A percentile compares a stretch with the other conserved stretches of the same genome.
Conservation (phyloP, 2,329 filamentous ascomycete genomes). For the Dactylellina cionopaga region DNA sequence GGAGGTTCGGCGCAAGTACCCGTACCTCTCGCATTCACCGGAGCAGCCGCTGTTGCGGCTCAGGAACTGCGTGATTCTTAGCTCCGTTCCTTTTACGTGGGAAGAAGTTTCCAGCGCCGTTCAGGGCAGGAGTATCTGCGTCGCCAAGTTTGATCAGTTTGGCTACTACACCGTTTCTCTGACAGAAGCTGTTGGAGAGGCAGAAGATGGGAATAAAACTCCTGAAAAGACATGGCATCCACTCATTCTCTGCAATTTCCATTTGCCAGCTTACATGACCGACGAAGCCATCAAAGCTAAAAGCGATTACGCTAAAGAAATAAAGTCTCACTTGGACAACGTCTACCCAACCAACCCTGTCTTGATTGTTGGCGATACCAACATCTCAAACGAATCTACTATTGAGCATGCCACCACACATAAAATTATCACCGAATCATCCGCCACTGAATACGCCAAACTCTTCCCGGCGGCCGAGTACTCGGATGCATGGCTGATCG, state of each 20-base stretch:
- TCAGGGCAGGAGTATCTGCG: conserved; percentile 69
- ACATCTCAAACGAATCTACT: conserved; percentile 68
- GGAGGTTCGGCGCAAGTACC: conserved; percentile 65
- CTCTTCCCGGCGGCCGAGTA: conserved; percentile 62
- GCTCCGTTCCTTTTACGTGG: conserved; percentile 65
- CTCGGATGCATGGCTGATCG: conserved; percentile 61
- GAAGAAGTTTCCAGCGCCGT: conserved; percentile 66
- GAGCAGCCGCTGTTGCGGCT: conserved; percentile 69
- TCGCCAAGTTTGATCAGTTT: conserved; percentile 63
- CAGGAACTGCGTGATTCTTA: conserved; percentile 70
- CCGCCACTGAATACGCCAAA: conserved; percentile 68
- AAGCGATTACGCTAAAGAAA: conserved; percentile 66
- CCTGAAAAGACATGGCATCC: conserved; percentile 58
- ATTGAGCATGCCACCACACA: conserved; percentile 67
- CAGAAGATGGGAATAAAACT: conserved; percentile 2
- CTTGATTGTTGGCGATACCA: conserved; percentile 73
- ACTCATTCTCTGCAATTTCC: conserved; percentile 68
- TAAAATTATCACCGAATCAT: conserved; percentile 67
- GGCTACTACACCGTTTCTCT: conserved; percentile 22
- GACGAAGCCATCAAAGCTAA: conserved; percentile 70
- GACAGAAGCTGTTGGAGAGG: conserved; percentile 54
- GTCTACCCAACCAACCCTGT: conserved; percentile 64
- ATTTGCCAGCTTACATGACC: conserved; percentile 71
- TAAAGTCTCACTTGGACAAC: conserved; percentile 64
- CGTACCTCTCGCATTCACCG: conserved; percentile 70